These are phyloP conservation scores for Exophiala phaeomuriformis DNA, from an alignment of 2,329 filamentous ascomycete genomes.

Conservation along the genomic window DNA sequence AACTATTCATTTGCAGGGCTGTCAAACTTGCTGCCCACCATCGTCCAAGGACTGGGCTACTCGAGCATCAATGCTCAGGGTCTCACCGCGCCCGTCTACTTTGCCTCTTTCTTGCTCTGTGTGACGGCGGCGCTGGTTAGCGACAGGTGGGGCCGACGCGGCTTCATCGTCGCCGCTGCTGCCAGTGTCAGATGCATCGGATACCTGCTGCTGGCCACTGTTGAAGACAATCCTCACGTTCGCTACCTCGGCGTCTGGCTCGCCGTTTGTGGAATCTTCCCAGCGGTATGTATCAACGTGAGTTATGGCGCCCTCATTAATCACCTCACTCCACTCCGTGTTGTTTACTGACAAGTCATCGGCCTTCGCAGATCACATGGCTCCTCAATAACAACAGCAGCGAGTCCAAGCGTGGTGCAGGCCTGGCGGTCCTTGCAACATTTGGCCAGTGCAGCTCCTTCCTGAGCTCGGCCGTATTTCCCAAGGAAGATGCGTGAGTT, in stretches of 20 bases:
- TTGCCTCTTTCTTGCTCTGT: background rate
- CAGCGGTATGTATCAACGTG: background rate
- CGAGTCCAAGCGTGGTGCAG: background rate
- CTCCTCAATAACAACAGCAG: background rate
- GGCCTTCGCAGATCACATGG: background rate
- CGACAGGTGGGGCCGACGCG: background rate
- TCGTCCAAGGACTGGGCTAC: background rate
- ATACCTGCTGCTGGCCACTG: background rate
- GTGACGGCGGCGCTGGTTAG: background rate
- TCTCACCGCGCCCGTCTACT: background rate
- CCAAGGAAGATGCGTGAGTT: background rate
- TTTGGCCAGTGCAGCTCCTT: background rate
- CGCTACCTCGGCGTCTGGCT: background rate
- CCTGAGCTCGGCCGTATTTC: background rate
- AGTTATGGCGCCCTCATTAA: background rate
- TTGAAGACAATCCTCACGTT: background rate
- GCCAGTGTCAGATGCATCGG: background rate
- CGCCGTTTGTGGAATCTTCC: background rate
- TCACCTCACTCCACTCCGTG: background rate
- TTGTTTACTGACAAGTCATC: background rate
- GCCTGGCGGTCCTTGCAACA: background rate
- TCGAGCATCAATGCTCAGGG: conserved; percentile 1
- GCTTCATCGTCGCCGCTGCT: background rate
- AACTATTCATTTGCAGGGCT: background rate
- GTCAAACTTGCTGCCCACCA: background rate